Evolutionary conservation across 768 basidiomycete genomes (phyloP).

Genomic region (Dentipellis sp.): DNA sequence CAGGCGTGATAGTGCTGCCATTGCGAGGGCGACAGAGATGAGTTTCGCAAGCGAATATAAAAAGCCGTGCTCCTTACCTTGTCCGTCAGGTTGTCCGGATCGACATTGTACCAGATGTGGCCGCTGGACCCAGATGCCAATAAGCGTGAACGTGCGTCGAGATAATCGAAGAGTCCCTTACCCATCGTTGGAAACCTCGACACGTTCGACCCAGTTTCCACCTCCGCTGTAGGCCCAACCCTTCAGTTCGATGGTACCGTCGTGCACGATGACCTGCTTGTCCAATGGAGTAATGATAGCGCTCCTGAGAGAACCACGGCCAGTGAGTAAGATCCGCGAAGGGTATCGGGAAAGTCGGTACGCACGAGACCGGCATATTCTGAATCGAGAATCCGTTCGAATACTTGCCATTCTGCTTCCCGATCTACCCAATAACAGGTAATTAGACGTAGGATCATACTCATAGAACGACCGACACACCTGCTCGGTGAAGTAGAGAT

Average conservation of each 20-base stretch:
- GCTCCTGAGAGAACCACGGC: slow-evolving; percentile 24
- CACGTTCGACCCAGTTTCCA: slow-evolving; percentile 47
- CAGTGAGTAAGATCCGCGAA: not conserved
- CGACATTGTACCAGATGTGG: slow-evolving; percentile 40
- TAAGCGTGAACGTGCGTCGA: no score
- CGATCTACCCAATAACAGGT: slow-evolving; percentile 24
- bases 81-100: slow-evolving; percentile 37
- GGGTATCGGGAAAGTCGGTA: slow-evolving; percentile 2
- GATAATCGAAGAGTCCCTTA: not conserved
- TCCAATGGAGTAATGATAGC: slow-evolving; percentile 38
- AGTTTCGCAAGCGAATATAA: not conserved
- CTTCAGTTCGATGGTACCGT: slow-evolving; percentile 33
- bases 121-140: slow-evolving; percentile 22
- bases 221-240: slow-evolving; percentile 25
- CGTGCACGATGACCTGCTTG: slow-evolving; percentile 37
- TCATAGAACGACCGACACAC: slow-evolving; percentile 15
- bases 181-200: slow-evolving; percentile 41
- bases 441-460: not conserved
- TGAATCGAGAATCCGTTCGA: slow-evolving; percentile 50
- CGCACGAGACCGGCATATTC: slow-evolving; percentile 50
- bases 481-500: slow-evolving; percentile 42
- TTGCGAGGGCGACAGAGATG: not conserved
- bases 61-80: slow-evolving; percentile 24
- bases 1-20: slow-evolving; percentile 43
- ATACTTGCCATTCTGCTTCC: slow-evolving; percentile 43